Evolutionary conservation across 2,329 filamentous ascomycete species (phyloP), one percentile per base, ranked within the genome.

Genomic region (Trichoderma hamatum): DNA sequence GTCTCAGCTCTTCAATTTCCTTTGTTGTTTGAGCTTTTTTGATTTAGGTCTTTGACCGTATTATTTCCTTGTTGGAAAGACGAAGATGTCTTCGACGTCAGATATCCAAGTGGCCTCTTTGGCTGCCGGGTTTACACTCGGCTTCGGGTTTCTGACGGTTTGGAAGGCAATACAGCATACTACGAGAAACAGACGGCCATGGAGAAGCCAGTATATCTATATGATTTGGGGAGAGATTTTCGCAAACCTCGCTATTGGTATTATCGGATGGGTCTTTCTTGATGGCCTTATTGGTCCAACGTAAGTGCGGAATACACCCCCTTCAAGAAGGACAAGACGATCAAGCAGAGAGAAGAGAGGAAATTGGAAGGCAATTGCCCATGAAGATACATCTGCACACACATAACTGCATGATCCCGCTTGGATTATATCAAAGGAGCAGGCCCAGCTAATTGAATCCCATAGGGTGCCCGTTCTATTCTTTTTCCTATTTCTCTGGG

Each of bases 201-300:
- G 71, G 49, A 70, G 63, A 19, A 75, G 73, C 62, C 69, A 69
- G 9, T 76, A 76, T 34, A 55, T 76, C 1, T 76, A 73, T 32
- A 74, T 76, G 74, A 74, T 76, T 24, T 76, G 75, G 75, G 36
- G 56, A 1, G 75, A 76, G 67, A 65, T 71, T 1, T 7, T 71
- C 10, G 74, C 75, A 9, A 76, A 76, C 36, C 71, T 76, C 10
- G 26, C 71, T 32, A 75, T 76, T 32, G 72, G 74, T 30, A 68
- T 76, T 5, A 70, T 75, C 16, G 76, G 75, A 7, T 76, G 72
- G 52, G 51, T 76, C 0, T 76, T 72, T 51, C 58, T 76, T n/a
- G 73, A 71, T 36, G 46, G 59, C 1, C 28, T 74, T 5, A 72
- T 76, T 2, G 68, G 71, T 19, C 69, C 68, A 13, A 60, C 34